phyloP scores from a whole-genome alignment of 2,329 filamentous ascomycete species.

The Aspergillus alliaceus region DNA sequence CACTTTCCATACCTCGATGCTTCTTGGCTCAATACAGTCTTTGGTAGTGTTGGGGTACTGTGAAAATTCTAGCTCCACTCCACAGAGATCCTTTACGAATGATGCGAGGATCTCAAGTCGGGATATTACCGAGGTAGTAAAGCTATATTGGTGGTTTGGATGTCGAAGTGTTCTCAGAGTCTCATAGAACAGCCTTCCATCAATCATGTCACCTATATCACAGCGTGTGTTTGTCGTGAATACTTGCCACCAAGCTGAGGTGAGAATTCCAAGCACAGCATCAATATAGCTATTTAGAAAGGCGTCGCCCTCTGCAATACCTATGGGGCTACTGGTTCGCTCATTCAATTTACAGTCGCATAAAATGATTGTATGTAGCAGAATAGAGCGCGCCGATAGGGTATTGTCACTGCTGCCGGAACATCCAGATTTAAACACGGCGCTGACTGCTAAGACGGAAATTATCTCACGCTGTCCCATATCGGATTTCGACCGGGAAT shows the following conservation, averaged over 20 bases:
- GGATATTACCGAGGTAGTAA: background rate
- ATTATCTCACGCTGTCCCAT: background rate
- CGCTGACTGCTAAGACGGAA: background rate
- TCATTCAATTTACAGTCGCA: background rate
- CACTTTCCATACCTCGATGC: background rate
- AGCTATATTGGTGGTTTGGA: background rate
- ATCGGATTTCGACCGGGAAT: background rate
- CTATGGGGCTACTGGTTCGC: background rate
- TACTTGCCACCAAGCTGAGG: conserved; percentile 36
- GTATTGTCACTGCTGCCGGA: background rate
- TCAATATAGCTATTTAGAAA: conserved; percentile 38
- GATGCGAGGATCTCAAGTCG: background rate
- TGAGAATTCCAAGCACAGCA: conserved; percentile 38
- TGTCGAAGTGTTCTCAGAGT: conserved; percentile 2
- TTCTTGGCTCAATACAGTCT: background rate
- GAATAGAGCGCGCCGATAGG: background rate
- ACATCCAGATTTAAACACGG: background rate
- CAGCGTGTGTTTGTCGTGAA: conserved; percentile 29
- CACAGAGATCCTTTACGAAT: background rate
- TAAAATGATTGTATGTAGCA: background rate
- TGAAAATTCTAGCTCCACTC: background rate
- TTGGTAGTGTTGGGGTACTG: background rate
- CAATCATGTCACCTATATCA: conserved; percentile 57
- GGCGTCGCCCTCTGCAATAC: background rate
- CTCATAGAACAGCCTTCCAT: conserved; percentile 50